A percentile compares a stretch with the other conserved stretches of the same genome.
phyloP scores from a whole-genome alignment of 257 asterid species.

The Fraxinus cuspidata region DNA sequence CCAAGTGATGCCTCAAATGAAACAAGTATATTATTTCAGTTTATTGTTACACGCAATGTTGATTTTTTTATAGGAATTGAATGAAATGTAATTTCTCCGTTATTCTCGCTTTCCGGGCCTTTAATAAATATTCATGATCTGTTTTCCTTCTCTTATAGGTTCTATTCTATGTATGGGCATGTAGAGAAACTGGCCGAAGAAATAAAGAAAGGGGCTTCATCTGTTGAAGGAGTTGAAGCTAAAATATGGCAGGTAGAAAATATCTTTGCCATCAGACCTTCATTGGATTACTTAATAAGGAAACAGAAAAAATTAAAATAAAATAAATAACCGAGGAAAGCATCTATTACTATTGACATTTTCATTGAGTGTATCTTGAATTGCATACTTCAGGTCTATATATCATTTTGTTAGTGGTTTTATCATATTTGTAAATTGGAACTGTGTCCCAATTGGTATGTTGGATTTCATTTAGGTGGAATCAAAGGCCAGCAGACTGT shows the following conservation, averaged over 20 bases:
- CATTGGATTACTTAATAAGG: neutral
- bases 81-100: neutral
- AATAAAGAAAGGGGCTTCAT: constrained; percentile 72
- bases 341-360: neutral
- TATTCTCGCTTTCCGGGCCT: neutral
- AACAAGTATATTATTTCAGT: neutral
- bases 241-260: constrained; percentile 70
- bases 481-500: no score
- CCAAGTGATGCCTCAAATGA: neutral
- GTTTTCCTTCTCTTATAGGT: constrained; percentile 36
- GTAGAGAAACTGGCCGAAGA: constrained; percentile 82
- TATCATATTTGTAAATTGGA: neutral
- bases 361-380: neutral
- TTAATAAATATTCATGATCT: constrained; percentile 7
- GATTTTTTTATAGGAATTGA: constrained; percentile 2
- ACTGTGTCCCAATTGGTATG: neutral
- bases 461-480: neutral
- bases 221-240: constrained; percentile 82
- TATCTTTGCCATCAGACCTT: constrained; percentile 11
- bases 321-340: neutral
- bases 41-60: neutral
- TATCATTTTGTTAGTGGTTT: neutral
- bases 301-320: neutral
- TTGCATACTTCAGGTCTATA: neutral
- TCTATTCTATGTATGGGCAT: constrained; percentile 80